phyloP scores from a whole-genome alignment of 176 grass and related monocot species.

The Areca catechu region DNA sequence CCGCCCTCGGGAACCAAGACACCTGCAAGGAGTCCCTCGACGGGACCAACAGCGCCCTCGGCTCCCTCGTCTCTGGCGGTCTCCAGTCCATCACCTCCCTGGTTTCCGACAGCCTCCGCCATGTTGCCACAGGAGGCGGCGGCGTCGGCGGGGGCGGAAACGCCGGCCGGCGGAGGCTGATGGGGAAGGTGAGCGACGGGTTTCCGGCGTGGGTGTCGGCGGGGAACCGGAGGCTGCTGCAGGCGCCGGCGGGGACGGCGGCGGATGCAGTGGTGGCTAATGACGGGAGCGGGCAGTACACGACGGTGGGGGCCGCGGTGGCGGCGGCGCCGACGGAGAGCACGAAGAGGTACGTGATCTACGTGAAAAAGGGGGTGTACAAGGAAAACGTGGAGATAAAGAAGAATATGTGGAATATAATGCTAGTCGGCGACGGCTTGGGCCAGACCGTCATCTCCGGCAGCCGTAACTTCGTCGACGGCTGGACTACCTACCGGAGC shows the following conservation, averaged over 20 bases:
- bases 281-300: constrained; percentile 47
- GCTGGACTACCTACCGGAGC: constrained; percentile 62
- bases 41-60: too few relatives aligned
- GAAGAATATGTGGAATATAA: constrained; percentile 42
- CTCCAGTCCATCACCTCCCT: too few relatives aligned
- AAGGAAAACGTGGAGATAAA: constrained; percentile 76
- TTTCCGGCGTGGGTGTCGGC: background rate
- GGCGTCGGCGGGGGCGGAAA: too few relatives aligned
- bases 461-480: constrained; percentile 39
- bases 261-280: constrained; percentile 54
- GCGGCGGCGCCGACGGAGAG: constrained; percentile 51
- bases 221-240: background rate
- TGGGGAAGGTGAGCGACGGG: background rate
- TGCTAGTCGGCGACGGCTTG: constrained; percentile 39
- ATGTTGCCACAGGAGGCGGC: too few relatives aligned
- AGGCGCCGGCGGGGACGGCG: background rate
- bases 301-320: constrained; percentile 51
- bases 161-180: too few relatives aligned
- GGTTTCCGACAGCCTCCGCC: too few relatives aligned
- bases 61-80: too few relatives aligned
- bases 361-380: constrained; percentile 54
- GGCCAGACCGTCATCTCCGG: constrained; percentile 62
- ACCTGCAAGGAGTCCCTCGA: background rate
- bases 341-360: constrained; percentile 37
- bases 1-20: background rate